A percentile compares a stretch with the other conserved stretches of the same genome.
phyloP scores from a whole-genome alignment of 2,329 filamentous ascomycete species.

The Neonectria neomacrospora region DNA sequence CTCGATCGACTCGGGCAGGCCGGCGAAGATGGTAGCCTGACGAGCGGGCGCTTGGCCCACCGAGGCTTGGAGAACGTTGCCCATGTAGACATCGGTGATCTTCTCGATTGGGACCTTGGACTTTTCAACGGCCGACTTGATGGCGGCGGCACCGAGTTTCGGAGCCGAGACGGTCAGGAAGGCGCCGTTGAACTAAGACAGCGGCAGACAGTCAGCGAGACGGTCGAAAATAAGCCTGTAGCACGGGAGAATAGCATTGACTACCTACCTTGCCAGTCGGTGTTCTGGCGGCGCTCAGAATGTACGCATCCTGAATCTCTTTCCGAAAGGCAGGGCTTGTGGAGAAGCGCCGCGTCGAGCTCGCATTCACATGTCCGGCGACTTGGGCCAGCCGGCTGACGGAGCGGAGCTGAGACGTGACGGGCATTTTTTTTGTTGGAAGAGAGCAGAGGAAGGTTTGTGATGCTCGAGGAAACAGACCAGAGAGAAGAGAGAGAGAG shows the following conservation, averaged over 20 bases:
- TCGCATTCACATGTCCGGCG: constrained; percentile 55
- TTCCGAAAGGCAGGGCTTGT: constrained; percentile 57
- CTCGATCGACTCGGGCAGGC: constrained; percentile 83
- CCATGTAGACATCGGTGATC: constrained; percentile 96
- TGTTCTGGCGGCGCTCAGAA: constrained; percentile 88
- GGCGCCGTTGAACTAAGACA: constrained; percentile 86
- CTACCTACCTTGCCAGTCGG: constrained; percentile 88
- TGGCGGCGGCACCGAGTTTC: constrained; percentile 88
- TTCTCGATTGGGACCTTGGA: constrained; percentile 83
- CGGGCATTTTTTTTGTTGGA: constrained; percentile 27
- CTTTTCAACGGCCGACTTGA: constrained; percentile 89
- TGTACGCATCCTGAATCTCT: constrained; percentile 92
- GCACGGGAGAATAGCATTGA: background rate
- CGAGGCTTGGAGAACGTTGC: constrained; percentile 87
- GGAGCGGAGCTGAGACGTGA: constrained; percentile 48
- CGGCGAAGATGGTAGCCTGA: constrained; percentile 90
- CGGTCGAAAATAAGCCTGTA: background rate
- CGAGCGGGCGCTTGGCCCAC: constrained; percentile 92
- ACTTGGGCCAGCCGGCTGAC: constrained; percentile 50
- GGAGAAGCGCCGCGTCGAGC: constrained; percentile 59
- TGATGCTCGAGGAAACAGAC: constrained; percentile 20
- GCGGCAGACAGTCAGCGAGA: constrained; percentile 17
- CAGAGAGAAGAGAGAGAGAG: constrained; percentile 15
- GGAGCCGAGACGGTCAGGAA: constrained; percentile 86
- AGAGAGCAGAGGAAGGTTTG: background rate